Percentiles rank a stretch among this genome's conserved stretches.
Evolutionary conservation across 306 rosid genomes (phyloP).

Genomic region (Abrus precatorius): DNA sequence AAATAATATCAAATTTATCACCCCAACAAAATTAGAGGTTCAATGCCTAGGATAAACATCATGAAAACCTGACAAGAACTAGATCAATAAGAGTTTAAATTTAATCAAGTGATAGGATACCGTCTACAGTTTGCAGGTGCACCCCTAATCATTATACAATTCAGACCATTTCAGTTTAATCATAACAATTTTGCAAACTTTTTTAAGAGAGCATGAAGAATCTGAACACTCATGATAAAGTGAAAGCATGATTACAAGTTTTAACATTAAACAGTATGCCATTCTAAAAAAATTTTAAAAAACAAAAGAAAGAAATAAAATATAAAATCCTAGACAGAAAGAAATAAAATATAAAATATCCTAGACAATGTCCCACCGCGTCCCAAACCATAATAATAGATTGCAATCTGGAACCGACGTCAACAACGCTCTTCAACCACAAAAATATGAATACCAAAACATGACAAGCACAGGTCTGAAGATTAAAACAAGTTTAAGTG

Average conservation of each 20-base stretch:
- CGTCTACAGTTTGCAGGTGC: background rate
- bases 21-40: background rate
- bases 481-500: constrained; percentile 11
- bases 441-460: constrained; percentile 9
- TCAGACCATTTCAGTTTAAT: constrained; percentile 14
- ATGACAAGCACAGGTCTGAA: constrained; percentile 4
- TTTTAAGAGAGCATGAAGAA: background rate
- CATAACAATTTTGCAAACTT: background rate
- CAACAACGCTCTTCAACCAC: background rate
- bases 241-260: background rate
- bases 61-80: background rate
- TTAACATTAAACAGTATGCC: constrained; percentile 13
- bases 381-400: constrained; percentile 1
- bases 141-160: background rate
- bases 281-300: background rate
- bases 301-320: background rate
- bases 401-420: background rate
- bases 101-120: background rate
- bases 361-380: background rate
- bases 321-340: constrained; percentile 8
- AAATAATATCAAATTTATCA: background rate
- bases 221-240: background rate
- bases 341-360: constrained; percentile 7
- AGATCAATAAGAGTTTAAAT: constrained; percentile 9
- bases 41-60: constrained; percentile 1